Percentiles rank a stretch among this genome's conserved stretches.
These are phyloP conservation scores for Xylariaceae sp. DNA, from an alignment of 2,329 filamentous ascomycete species.

Conservation along the genomic window DNA sequence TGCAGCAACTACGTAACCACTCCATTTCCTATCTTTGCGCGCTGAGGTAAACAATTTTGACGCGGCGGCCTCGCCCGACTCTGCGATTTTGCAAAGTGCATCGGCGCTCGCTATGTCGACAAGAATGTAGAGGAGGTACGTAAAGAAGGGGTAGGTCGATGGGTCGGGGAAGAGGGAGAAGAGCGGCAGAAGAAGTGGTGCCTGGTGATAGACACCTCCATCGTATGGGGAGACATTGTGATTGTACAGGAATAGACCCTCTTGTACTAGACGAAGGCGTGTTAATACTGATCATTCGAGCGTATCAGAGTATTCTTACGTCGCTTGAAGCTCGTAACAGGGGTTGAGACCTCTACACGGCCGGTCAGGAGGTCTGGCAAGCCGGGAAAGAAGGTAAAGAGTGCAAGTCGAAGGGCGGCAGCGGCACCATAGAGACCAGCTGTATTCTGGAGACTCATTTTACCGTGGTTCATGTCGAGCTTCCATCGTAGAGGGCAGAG, in stretches of 20 bases:
- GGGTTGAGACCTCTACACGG: slow-evolving; percentile 95
- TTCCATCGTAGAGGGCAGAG: slow-evolving; percentile 38
- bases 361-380: slow-evolving; percentile 85
- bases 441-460: slow-evolving; percentile 50
- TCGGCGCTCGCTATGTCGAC: slow-evolving; percentile 84
- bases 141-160: slow-evolving; percentile 70
- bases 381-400: slow-evolving; percentile 81
- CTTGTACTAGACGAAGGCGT: slow-evolving; percentile 70
- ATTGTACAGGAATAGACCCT: slow-evolving; percentile 93
- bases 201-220: slow-evolving; percentile 82
- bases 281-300: neutral
- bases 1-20: slow-evolving; percentile 76
- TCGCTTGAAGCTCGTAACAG: slow-evolving; percentile 97
- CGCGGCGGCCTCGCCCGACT: slow-evolving; percentile 78
- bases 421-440: slow-evolving; percentile 75
- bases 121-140: slow-evolving; percentile 78
- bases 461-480: slow-evolving; percentile 41
- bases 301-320: slow-evolving; percentile 57
- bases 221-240: slow-evolving; percentile 98
- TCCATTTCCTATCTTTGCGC: slow-evolving; percentile 76
- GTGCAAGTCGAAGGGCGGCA: slow-evolving; percentile 76
- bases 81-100: slow-evolving; percentile 78
- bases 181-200: slow-evolving; percentile 86
- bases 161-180: slow-evolving; percentile 86
- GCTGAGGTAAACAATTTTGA: slow-evolving; percentile 80